Percentiles rank a stretch among this genome's conserved stretches.
Evolutionary conservation across 768 basidiomycete genomes (phyloP).

Genomic region (Polyporus arcularius): DNA sequence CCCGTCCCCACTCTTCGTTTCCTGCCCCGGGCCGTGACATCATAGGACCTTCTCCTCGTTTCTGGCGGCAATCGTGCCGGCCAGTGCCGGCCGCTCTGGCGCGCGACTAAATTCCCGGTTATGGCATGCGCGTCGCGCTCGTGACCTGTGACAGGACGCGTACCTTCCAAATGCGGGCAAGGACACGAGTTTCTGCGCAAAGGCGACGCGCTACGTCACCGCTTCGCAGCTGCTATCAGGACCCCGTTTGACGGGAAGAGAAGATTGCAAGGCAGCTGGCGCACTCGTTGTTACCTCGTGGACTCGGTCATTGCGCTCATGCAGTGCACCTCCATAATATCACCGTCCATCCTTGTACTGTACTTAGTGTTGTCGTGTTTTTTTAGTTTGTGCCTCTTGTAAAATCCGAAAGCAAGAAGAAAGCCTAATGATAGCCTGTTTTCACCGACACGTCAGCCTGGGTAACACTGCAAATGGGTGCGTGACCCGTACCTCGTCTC

Average conservation of each 20-base stretch:
- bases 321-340: background rate
- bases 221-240: constrained; percentile 11
- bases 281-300: too few relatives aligned
- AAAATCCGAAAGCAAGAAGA: too few relatives aligned
- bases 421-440: too few relatives aligned
- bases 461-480: too few relatives aligned
- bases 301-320: background rate
- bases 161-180: constrained; percentile 1
- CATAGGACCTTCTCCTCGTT: constrained; percentile 12
- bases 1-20: too few relatives aligned
- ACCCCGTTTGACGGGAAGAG: constrained; percentile 6
- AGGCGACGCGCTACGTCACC: constrained; percentile 6
- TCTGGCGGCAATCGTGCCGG: constrained; percentile 1
- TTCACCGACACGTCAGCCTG: too few relatives aligned
- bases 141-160: constrained; percentile 14
- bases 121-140: constrained; percentile 9
- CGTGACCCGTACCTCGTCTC: background rate
- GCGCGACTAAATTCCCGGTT: background rate
- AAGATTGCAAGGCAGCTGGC: background rate
- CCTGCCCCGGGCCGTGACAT: constrained; percentile 19
- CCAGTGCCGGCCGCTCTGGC: constrained; percentile 4
- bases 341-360: too few relatives aligned
- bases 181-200: background rate
- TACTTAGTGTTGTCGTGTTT: background rate
- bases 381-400: background rate